Percentiles rank a stretch among this genome's conserved stretches.
Evolutionary conservation across 306 rosid genomes (phyloP).

Genomic region (Ziziphus jujuba): DNA sequence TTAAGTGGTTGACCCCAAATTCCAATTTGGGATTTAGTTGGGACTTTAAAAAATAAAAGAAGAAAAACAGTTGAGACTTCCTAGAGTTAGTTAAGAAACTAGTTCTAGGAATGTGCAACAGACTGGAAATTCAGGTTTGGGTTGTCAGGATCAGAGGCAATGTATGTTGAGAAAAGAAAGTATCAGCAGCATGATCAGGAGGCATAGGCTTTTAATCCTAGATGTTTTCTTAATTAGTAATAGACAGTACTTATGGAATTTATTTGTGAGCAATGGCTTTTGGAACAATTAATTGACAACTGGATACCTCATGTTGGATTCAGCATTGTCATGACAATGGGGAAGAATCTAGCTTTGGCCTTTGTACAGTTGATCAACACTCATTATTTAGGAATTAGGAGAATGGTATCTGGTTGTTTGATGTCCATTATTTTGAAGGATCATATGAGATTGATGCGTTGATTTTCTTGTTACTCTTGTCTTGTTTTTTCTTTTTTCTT

Average conservation of each 20-base stretch:
- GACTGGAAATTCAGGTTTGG: neutral
- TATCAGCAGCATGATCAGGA: too few relatives aligned
- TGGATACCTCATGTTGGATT: too few relatives aligned
- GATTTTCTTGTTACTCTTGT: neutral
- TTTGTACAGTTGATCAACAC: too few relatives aligned
- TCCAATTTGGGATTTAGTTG: too few relatives aligned
- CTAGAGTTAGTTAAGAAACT: neutral
- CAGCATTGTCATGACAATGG: neutral
- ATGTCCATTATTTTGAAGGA: neutral
- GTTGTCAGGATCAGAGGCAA: neutral
- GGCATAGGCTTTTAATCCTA: neutral
- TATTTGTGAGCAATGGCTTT: neutral
- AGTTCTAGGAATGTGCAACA: neutral
- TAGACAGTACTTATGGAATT: neutral
- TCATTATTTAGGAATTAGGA: neutral
- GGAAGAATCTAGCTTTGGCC: neutral
- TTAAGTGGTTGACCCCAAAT: too few relatives aligned
- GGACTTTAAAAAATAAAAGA: too few relatives aligned
- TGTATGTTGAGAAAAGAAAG: too few relatives aligned
- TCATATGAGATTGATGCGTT: conserved; percentile 17
- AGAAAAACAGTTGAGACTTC: too few relatives aligned
- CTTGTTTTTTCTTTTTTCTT: too few relatives aligned
- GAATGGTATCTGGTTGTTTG: neutral
- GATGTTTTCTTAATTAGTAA: neutral
- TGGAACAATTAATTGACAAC: neutral